Evolutionary conservation across 2,329 filamentous ascomycete species (phyloP).

Genomic region (Chaetomiaceae sp.): DNA sequence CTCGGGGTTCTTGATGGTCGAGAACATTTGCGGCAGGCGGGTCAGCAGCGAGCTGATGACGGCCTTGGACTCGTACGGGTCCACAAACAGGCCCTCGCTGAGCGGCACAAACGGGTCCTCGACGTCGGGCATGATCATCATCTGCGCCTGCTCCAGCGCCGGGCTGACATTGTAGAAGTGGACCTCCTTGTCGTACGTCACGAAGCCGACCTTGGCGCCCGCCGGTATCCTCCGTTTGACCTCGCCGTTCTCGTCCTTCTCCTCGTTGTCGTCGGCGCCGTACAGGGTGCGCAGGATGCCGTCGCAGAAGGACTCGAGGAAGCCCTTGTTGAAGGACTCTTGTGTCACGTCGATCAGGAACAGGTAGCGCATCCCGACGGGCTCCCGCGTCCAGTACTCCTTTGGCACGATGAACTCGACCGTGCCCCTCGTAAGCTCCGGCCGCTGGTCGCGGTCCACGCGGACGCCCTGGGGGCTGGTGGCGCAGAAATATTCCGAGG

Average conservation of each 20-base stretch:
- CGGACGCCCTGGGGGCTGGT: conserved; percentile 82
- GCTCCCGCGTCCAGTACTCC: conserved; percentile 97
- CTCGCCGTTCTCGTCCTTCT: conserved; percentile 49
- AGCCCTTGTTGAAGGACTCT: conserved; percentile 85
- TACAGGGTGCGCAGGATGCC: conserved; percentile 85
- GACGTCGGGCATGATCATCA: conserved; percentile 97
- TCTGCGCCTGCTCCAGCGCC: conserved; percentile 79
- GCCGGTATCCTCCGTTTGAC: conserved; percentile 61
- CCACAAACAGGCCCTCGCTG: conserved; percentile 88
- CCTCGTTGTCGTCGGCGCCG: conserved; percentile 54
- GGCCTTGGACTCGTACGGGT: conserved; percentile 82
- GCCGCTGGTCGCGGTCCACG: conserved; percentile 81
- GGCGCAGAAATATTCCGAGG: conserved; percentile 88
- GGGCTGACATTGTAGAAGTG: conserved; percentile 95
- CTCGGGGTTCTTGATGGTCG: conserved; percentile 82
- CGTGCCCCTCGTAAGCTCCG: conserved; percentile 84
- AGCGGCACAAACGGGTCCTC: conserved; percentile 95
- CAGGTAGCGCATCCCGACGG: conserved; percentile 79
- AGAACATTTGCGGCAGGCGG: conserved; percentile 80
- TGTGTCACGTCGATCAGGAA: conserved; percentile 93
- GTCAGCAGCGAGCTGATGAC: conserved; percentile 86
- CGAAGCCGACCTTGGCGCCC: conserved; percentile 85
- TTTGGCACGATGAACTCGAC: conserved; percentile 97
- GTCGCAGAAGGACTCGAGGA: conserved; percentile 83
- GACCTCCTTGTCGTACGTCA: conserved; percentile 93